These are phyloP conservation scores for Chalciporus sp. DNA, from an alignment of 1,284 basidiomycete species.

Conservation along the genomic window DNA sequence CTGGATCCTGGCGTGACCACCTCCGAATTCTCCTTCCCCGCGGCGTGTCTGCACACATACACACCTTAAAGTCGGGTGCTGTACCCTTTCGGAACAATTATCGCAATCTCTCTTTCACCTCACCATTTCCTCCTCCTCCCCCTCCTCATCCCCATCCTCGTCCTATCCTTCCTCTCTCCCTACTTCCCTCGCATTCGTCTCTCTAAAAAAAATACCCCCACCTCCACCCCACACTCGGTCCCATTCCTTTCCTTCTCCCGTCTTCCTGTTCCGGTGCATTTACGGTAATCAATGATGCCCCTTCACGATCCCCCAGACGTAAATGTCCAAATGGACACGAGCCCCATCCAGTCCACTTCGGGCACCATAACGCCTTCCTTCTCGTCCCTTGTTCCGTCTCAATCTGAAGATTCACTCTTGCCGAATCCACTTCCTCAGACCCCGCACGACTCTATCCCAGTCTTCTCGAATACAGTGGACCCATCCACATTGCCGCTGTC, in stretches of 20 bases:
- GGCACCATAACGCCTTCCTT: constrained; percentile 8
- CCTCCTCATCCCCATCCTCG: background rate
- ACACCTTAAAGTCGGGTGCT: constrained; percentile 6
- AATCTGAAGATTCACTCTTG: constrained; percentile 29
- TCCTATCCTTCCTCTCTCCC: background rate
- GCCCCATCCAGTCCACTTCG: constrained; percentile 11
- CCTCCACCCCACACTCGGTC: background rate
- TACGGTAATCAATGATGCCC: constrained; percentile 18
- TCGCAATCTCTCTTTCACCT: constrained; percentile 6
- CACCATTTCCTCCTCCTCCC: background rate
- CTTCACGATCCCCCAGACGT: constrained; percentile 18
- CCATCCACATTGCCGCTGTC: constrained; percentile 45
- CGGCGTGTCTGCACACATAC: background rate
- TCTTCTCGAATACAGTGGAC: constrained; percentile 44
- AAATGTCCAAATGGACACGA: constrained; percentile 21
- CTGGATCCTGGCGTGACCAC: background rate
- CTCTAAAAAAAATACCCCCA: background rate
- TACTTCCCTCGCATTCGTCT: background rate
- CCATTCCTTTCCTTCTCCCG: background rate
- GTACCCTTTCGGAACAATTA: constrained; percentile 9
- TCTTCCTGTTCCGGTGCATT: constrained; percentile 6
- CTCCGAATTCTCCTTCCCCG: background rate
- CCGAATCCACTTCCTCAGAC: constrained; percentile 22
- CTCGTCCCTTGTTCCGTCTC: constrained; percentile 26
- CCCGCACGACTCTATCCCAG: constrained; percentile 37